phyloP scores from a whole-genome alignment of 2,329 filamentous ascomycete species.

The Beauveria pseudobassiana region DNA sequence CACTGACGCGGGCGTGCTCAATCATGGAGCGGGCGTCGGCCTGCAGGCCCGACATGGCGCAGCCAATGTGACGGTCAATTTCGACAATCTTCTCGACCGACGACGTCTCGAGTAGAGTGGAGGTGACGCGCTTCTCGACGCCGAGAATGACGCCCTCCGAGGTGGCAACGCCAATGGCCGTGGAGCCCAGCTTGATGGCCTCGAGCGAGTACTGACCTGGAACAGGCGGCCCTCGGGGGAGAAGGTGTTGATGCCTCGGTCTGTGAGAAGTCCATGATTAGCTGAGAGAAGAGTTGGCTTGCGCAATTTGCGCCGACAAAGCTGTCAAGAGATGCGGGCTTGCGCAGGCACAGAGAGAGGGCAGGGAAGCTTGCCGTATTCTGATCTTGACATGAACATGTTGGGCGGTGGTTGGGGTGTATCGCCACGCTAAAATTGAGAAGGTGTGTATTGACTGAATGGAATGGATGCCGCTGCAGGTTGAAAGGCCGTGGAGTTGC shows the following conservation, averaged over 20 bases:
- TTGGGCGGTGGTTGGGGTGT: conserved; percentile 38
- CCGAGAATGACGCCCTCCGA: conserved; percentile 92
- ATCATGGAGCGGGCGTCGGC: conserved; percentile 97
- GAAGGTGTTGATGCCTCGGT: conserved; percentile 99
- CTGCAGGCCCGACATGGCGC: conserved; percentile 96
- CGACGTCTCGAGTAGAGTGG: conserved; percentile 91
- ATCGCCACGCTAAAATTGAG: neutral
- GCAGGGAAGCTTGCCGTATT: conserved; percentile 75
- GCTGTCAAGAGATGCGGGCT: neutral
- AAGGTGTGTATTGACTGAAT: neutral
- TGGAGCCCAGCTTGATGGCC: conserved; percentile 98
- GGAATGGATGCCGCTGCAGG: neutral
- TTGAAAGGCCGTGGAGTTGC: neutral
- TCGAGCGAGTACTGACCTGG: conserved; percentile 99
- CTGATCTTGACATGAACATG: conserved; percentile 99
- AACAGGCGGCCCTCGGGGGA: conserved; percentile 98
- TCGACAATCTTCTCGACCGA: conserved; percentile 99
- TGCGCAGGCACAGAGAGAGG: neutral
- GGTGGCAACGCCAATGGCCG: conserved; percentile 95
- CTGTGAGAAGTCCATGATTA: conserved; percentile 36
- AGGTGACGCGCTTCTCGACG: conserved; percentile 98
- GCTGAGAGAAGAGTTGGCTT: conserved; percentile 17
- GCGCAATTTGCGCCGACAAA: neutral
- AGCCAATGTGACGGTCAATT: conserved; percentile 97
- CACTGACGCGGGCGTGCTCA: conserved; percentile 94